These are phyloP conservation scores for Sideroxylon spinosum DNA, from an alignment of 179 eudicot genomes.

Conservation along the genomic window DNA sequence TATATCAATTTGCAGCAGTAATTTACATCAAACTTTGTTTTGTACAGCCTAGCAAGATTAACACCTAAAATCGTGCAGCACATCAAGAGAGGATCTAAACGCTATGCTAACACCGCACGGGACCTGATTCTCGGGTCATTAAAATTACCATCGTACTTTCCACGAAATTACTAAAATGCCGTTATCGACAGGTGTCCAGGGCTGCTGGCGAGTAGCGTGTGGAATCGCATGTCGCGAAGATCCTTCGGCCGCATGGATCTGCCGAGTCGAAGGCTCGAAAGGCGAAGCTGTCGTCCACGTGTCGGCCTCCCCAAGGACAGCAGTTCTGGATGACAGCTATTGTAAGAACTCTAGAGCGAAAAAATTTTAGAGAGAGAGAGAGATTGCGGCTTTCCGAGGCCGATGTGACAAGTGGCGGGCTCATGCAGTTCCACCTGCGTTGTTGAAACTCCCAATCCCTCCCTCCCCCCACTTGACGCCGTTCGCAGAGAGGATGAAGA, in stretches of 20 bases:
- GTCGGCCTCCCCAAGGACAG: background rate
- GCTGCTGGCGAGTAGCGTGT: background rate
- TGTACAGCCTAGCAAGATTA: no score
- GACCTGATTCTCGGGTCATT: no score
- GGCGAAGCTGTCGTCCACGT: conserved; percentile 15
- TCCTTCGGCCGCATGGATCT: background rate
- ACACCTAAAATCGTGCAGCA: no score
- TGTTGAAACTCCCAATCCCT: background rate
- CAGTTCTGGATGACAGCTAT: conserved; percentile 16
- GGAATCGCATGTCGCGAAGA: background rate
- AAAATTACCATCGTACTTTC: background rate
- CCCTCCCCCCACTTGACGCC: conserved; percentile 6
- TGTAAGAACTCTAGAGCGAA: background rate
- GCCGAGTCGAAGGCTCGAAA: conserved; percentile 1
- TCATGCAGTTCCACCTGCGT: conserved; percentile 3
- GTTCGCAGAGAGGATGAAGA: background rate
- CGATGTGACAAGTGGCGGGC: conserved; percentile 18
- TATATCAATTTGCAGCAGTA: no score
- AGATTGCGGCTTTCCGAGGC: conserved; percentile 13
- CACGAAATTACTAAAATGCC: background rate
- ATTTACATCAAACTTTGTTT: no score
- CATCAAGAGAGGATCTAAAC: no score
- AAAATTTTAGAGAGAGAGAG: background rate
- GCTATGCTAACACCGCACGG: no score
- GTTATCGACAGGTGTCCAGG: background rate